Percentiles rank a stretch among this genome's conserved stretches.
Conservation (phyloP, 306 rosid genomes). For the Senna siamea region DNA sequence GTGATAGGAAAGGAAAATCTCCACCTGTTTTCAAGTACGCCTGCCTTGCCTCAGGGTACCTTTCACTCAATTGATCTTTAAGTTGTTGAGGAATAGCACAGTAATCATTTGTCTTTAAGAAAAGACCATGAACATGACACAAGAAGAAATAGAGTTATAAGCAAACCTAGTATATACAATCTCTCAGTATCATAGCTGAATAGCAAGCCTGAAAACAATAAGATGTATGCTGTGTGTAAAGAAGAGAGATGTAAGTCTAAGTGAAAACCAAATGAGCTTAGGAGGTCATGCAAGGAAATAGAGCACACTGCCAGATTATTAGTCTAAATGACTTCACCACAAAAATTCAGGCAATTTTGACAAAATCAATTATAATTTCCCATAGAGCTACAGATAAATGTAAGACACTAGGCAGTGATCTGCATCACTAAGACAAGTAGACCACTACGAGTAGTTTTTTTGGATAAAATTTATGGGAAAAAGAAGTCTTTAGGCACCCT, state of each 20-base stretch:
- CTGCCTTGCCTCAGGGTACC: conserved; percentile 88
- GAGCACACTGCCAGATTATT: neutral
- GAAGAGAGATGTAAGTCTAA: neutral
- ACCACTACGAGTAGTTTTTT: neutral
- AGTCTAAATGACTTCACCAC: neutral
- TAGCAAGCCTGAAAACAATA: conserved; percentile 18
- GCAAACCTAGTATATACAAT: conserved; percentile 22
- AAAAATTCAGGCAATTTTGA: neutral
- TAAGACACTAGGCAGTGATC: neutral
- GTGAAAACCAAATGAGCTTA: neutral
- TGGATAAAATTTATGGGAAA: no score
- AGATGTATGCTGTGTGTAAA: neutral
- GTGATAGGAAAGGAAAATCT: conserved; percentile 97
- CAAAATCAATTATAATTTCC: neutral
- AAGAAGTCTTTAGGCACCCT: no score
- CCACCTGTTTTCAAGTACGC: conserved; percentile 90
- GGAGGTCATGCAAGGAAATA: neutral
- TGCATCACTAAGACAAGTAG: neutral
- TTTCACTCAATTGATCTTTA: conserved; percentile 86
- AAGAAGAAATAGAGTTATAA: conserved; percentile 23
- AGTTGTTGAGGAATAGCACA: conserved; percentile 91
- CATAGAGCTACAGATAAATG: neutral
- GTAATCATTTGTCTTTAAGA: conserved; percentile 90
- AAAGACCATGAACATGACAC: conserved; percentile 35
- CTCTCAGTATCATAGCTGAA: conserved; percentile 27